These are phyloP conservation scores for Suillus tomentosus DNA, from an alignment of 768 basidiomycete genomes.

Conservation along the genomic window DNA sequence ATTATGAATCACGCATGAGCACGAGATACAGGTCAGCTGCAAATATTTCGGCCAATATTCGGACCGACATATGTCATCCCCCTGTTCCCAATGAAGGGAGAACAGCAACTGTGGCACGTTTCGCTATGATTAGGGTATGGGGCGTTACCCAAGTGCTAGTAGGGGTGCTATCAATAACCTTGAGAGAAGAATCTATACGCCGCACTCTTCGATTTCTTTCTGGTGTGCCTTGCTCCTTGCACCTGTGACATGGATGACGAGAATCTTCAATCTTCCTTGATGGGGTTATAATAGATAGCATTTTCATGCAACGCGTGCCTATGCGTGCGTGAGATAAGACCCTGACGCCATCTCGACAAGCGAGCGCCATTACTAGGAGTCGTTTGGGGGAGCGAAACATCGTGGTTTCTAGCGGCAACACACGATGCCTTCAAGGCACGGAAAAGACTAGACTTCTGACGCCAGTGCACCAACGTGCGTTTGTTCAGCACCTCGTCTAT, in stretches of 20 bases:
- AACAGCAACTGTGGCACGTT: background rate
- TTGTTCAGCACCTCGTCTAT: slow-evolving; percentile 34
- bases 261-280: slow-evolving; percentile 10
- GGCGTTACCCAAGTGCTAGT: background rate
- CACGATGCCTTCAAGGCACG: slow-evolving; percentile 18
- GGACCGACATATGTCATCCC: background rate
- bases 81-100: slow-evolving; percentile 3
- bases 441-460: slow-evolving; percentile 38
- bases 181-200: background rate
- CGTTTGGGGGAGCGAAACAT: slow-evolving; percentile 22
- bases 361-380: slow-evolving; percentile 35
- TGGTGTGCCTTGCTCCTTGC: slow-evolving; percentile 7
- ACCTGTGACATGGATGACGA: slow-evolving; percentile 18
- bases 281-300: background rate
- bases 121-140: background rate
- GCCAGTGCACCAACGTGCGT: slow-evolving; percentile 30
- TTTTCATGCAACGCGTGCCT: slow-evolving; percentile 5
- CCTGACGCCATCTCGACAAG: slow-evolving; percentile 38
- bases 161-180: background rate
- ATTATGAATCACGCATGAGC: background rate
- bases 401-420: slow-evolving; percentile 5
- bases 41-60: background rate
- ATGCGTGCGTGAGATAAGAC: slow-evolving; percentile 19
- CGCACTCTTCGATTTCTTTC: slow-evolving; percentile 16
- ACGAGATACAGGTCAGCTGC: background rate